Evolutionary conservation across 1,139 yeast species (phyloP).

Genomic region (Pichia sp.): DNA sequence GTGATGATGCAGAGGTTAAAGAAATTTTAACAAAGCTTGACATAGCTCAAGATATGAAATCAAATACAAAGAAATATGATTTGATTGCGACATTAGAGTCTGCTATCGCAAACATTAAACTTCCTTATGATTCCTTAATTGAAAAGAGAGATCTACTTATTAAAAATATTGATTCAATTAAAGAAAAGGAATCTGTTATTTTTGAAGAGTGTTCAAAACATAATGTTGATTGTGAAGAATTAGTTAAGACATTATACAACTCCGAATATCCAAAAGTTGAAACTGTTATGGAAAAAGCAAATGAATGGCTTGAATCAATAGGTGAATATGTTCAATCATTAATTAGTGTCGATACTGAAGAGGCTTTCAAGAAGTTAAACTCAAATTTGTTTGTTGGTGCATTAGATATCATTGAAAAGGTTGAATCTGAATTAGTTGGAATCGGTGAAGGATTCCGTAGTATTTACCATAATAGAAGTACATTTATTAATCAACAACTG

Average conservation of each 20-base stretch:
- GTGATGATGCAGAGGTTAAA: constrained; percentile 42
- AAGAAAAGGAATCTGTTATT: constrained; percentile 18
- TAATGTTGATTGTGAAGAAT: constrained; percentile 41
- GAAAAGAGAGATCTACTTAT: neutral
- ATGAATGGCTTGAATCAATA: constrained; percentile 31
- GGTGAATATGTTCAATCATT: constrained; percentile 22
- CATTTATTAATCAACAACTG: neutral
- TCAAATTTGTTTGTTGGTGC: neutral
- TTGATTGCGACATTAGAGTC: constrained; percentile 14
- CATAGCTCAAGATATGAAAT: neutral
- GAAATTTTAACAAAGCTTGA: constrained; percentile 23
- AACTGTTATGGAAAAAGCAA: constrained; percentile 40
- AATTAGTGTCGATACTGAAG: neutral
- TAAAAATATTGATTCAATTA: neutral
- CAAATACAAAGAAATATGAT: constrained; percentile 41
- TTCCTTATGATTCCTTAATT: constrained; percentile 2
- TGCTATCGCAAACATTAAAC: constrained; percentile 1
- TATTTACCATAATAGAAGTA: neutral
- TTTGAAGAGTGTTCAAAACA: constrained; percentile 37
- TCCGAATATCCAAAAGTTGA: constrained; percentile 2
- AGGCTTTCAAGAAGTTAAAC: neutral
- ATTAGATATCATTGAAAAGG: neutral
- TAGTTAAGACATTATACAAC: constrained; percentile 1
- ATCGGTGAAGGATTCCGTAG: neutral
- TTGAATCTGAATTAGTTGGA: neutral